Conservation (phyloP, 805 yeast genomes). For the Blastobotrys robertii region DNA sequence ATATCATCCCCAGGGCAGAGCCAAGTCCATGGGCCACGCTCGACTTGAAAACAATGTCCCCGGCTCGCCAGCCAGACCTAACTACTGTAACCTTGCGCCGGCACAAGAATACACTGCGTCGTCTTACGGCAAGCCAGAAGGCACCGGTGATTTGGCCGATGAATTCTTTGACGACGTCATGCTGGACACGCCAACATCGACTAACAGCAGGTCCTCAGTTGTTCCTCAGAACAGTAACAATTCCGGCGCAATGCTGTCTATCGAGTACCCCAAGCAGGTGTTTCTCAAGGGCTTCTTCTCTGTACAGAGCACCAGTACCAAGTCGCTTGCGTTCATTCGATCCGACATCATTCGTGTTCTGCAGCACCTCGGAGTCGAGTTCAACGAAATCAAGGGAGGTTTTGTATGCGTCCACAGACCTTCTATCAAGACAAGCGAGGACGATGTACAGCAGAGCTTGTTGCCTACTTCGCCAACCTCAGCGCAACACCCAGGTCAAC, state of each 20-base stretch:
- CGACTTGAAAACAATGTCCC: slow-evolving; percentile 6
- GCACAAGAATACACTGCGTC: too few relatives aligned
- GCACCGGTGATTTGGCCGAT: slow-evolving; percentile 11
- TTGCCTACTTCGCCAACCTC: slow-evolving; percentile 11
- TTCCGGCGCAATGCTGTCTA: slow-evolving; percentile 61
- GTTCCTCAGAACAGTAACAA: background rate
- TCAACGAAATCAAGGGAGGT: slow-evolving; percentile 88
- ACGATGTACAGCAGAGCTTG: slow-evolving; percentile 5
- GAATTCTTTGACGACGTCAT: slow-evolving; percentile 16
- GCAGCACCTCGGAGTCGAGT: slow-evolving; percentile 66
- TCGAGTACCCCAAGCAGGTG: slow-evolving; percentile 84
- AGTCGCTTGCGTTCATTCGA: slow-evolving; percentile 80
- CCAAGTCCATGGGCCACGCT: slow-evolving; percentile 74
- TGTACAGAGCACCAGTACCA: slow-evolving; percentile 90
- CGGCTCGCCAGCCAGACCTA: background rate
- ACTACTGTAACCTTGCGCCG: too few relatives aligned
- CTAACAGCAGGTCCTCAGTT: background rate
- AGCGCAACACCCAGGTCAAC: slow-evolving; percentile 25
- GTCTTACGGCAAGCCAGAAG: too few relatives aligned
- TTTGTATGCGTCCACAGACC: slow-evolving; percentile 63
- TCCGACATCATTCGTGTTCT: slow-evolving; percentile 72
- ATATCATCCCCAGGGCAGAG: slow-evolving; percentile 77
- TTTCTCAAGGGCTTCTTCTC: slow-evolving; percentile 89
- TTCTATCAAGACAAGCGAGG: slow-evolving; percentile 28
- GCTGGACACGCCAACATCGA: slow-evolving; percentile 8